Base-by-base conservation (phyloP, 2,329 filamentous ascomycete species). In the Pseudogymnoascus sp. region DNA sequence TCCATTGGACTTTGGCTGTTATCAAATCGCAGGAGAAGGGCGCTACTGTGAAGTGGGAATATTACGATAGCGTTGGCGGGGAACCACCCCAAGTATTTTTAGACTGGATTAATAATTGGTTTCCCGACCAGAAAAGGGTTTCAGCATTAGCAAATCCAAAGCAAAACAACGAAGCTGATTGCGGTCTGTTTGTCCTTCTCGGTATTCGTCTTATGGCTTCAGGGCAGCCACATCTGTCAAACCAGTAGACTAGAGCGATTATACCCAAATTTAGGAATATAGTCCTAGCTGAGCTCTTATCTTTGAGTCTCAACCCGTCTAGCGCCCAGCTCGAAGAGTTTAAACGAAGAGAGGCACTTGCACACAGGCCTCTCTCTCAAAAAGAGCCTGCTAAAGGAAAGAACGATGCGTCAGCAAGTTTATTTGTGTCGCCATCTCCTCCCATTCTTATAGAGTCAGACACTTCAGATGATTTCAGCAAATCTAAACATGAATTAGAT, bases 221-320 rank as follows among this genome's bases (percentile, higher is more conserved):
- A 62, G 50, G 62, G 28, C 60, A 21, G 25, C 63, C 28, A 53
- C 62, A 63, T 56, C 62, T 65, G 40, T 53, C 65, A 1, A 42
- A 42, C 38, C 38, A 42, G 7, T 16, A 42, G 38, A 18, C 56
- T 16, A 66, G 23, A 62, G 62, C 50, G 35, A 64, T 64, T 8
- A 35, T 66, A 37, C 65, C 59, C 59, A 28, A 11, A 16, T 64
- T 65, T 59, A 63, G 64, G 42, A 35, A 66, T 63, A 65, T 37
- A 28, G 62, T 66, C 56, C 60, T 66, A 25, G 62, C 63, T 1
- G 63, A 66, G 47, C 65, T 66, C 59, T 37, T 66, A 63, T 61
- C 65, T 60, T 61, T 21, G 44, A 62, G 47, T 60, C 65, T 66
- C 37, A 44, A 66, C n/a, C 65, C 65, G 37, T 60, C 59, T 38